Evolutionary conservation across 768 basidiomycete species (phyloP).

Genomic region (Pulveroboletus frians): DNA sequence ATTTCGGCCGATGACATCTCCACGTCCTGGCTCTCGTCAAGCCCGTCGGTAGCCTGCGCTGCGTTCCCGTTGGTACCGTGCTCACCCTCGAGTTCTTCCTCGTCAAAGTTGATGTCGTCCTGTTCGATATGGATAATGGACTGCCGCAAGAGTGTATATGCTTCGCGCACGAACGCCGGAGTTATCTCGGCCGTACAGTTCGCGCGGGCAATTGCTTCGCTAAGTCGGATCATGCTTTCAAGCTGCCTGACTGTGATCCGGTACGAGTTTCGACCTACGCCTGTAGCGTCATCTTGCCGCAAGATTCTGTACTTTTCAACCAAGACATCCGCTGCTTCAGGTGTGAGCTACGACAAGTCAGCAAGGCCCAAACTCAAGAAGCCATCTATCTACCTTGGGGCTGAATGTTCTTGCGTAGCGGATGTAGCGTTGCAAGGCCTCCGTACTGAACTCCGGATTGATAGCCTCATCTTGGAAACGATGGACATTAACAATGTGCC

Average conservation of each 20-base stretch:
- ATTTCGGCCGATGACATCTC: constrained; percentile 62
- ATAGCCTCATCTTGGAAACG: constrained; percentile 93
- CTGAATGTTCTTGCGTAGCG: constrained; percentile 96
- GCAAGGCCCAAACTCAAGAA: neutral
- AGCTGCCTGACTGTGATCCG: constrained; percentile 97
- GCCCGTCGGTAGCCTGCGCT: constrained; percentile 32
- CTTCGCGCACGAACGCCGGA: constrained; percentile 92
- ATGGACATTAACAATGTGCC: constrained; percentile 97
- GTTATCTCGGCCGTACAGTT: constrained; percentile 98
- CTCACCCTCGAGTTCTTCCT: constrained; percentile 69
- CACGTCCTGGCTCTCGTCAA: constrained; percentile 53
- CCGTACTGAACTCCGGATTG: constrained; percentile 94
- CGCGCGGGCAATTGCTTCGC: constrained; percentile 94
- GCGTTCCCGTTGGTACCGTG: constrained; percentile 37
- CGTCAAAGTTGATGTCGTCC: constrained; percentile 97
- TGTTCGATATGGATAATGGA: constrained; percentile 99
- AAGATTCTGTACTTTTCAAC: constrained; percentile 94
- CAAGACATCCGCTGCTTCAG: constrained; percentile 85
- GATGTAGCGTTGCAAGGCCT: constrained; percentile 94
- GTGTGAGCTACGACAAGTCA: constrained; percentile 62
- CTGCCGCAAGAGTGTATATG: constrained; percentile 87
- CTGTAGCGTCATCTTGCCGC: constrained; percentile 87
- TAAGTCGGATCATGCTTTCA: constrained; percentile 96
- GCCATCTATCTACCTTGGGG: constrained; percentile 63
- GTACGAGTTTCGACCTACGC: constrained; percentile 86